Percentiles rank a stretch among this genome's conserved stretches.
Evolutionary conservation across 495 filamentous ascomycete species (phyloP).

Genomic region (Penicillium herquei): DNA sequence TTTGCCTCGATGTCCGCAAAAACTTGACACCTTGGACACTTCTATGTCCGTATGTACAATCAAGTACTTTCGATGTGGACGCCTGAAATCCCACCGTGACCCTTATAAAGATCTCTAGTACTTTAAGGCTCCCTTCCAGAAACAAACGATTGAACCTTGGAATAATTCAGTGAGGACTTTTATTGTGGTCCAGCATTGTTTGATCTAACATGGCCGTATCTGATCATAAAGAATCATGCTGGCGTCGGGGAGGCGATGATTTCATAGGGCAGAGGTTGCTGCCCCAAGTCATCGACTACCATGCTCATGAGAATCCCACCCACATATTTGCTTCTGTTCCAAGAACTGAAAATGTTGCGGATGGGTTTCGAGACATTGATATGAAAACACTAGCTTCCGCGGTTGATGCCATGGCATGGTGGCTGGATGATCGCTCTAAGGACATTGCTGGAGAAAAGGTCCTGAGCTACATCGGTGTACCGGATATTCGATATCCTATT

Average conservation of each 20-base stretch:
- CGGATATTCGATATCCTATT: constrained; percentile 28
- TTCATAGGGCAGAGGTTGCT: constrained; percentile 9
- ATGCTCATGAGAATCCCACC: constrained; percentile 17
- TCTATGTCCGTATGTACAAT: too few relatives aligned
- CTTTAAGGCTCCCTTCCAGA: too few relatives aligned
- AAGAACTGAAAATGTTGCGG: constrained; percentile 9
- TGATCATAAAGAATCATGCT: too few relatives aligned
- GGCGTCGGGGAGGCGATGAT: constrained; percentile 6
- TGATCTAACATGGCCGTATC: too few relatives aligned
- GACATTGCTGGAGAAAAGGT: constrained; percentile 6
- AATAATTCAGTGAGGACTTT: too few relatives aligned
- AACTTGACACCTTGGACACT: too few relatives aligned
- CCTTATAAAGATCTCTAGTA: too few relatives aligned
- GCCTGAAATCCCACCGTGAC: too few relatives aligned
- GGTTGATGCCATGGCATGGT: constrained; percentile 22
- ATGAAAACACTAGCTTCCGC: constrained; percentile 24
- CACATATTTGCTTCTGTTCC: constrained; percentile 23
- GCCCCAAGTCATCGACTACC: constrained; percentile 15
- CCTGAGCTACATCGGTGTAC: constrained; percentile 25
- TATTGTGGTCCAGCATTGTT: too few relatives aligned
- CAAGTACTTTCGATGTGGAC: too few relatives aligned
- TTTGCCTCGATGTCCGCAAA: too few relatives aligned
- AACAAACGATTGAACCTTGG: too few relatives aligned
- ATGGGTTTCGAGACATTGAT: constrained; percentile 23
- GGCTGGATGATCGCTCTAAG: constrained; percentile 9